Evolutionary conservation across 768 basidiomycete species (phyloP).

Genomic region (Boletus barrowsii): DNA sequence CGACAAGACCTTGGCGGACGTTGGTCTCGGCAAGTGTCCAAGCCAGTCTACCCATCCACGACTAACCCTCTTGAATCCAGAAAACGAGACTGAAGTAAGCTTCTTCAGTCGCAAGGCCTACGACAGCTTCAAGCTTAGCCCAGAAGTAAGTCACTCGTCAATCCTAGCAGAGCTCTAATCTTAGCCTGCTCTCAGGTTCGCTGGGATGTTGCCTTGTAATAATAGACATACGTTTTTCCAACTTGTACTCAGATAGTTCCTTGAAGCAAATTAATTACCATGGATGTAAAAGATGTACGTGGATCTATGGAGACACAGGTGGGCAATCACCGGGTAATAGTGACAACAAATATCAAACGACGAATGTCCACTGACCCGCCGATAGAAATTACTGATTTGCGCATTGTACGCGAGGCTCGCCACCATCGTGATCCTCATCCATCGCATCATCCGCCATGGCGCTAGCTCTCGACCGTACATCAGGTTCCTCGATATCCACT

Average conservation of each 20-base stretch:
- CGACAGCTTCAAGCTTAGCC: slow-evolving; percentile 77
- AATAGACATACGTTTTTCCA: not conserved
- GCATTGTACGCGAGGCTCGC: slow-evolving; percentile 92
- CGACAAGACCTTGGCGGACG: slow-evolving; percentile 55
- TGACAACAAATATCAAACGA: slow-evolving; percentile 17
- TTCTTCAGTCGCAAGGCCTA: slow-evolving; percentile 82
- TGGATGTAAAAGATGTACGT: slow-evolving; percentile 27
- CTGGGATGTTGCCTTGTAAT: slow-evolving; percentile 25
- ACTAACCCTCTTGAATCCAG: slow-evolving; percentile 38
- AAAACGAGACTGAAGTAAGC: slow-evolving; percentile 94
- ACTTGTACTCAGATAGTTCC: slow-evolving; percentile 1
- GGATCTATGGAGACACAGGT: slow-evolving; percentile 29
- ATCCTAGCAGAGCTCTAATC: not conserved
- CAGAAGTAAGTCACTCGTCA: slow-evolving; percentile 51
- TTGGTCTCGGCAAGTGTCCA: slow-evolving; percentile 69
- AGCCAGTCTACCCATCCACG: not conserved
- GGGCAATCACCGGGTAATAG: slow-evolving; percentile 21
- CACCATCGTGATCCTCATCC: slow-evolving; percentile 81
- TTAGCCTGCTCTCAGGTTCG: slow-evolving; percentile 17
- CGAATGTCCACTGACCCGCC: slow-evolving; percentile 13
- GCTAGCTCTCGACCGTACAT: slow-evolving; percentile 49
- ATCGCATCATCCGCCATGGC: slow-evolving; percentile 71
- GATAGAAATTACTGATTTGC: slow-evolving; percentile 67
- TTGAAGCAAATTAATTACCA: slow-evolving; percentile 28
- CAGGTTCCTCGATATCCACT: slow-evolving; percentile 75